Base-by-base conservation (phyloP, 805 yeast genomes). In the Kuraishia molischiana region DNA sequence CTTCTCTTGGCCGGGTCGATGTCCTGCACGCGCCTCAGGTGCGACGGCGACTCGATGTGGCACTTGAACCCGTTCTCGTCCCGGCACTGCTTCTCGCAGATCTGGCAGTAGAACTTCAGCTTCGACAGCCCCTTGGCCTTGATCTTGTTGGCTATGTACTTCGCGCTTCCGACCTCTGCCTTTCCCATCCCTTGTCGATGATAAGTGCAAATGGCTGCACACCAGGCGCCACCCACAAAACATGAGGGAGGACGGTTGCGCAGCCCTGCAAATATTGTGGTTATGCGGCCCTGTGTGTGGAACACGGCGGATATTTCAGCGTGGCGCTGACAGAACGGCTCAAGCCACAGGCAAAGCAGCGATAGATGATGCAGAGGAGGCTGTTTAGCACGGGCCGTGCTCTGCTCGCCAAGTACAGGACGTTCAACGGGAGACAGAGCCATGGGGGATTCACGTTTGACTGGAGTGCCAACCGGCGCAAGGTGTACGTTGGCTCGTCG, bases 41-140 rank as follows among this genome's bases (percentile, higher is more conserved):
- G 99, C 2, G 83, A 66, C 33, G 84, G 85, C n/a, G 95, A 78
- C 44, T 69, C 67, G n/a, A 80, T 69, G 56, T 92, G 99, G 50
- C 90, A 82, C 50, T 83, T 81, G 64, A 84, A 92, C 19, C 98
- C 99, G 59, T 92, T 90, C 44, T 84, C 95, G 55, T 94, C 99
- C 39, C 97, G 64, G 55, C 97, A 89, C 60, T 92, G 99, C 51
- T 90, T 86, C 53, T 71, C 75, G 52, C 99, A 92, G 3, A 85
- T 69, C 55, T 82, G 97, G 57, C 99, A 92, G 58, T 87, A 94
- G 69, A 76, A 90, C 43, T 76, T 69, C 37, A 92, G 72, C 51
- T 84, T 79, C 58, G 89, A 97, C 19, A 89, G 75, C 2, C 97
- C 97, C 35, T 74, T 67, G 19, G 85, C 76, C 59, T 84, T 85